Conservation (phyloP, 306 rosid species). For the Datisca glomerata region DNA sequence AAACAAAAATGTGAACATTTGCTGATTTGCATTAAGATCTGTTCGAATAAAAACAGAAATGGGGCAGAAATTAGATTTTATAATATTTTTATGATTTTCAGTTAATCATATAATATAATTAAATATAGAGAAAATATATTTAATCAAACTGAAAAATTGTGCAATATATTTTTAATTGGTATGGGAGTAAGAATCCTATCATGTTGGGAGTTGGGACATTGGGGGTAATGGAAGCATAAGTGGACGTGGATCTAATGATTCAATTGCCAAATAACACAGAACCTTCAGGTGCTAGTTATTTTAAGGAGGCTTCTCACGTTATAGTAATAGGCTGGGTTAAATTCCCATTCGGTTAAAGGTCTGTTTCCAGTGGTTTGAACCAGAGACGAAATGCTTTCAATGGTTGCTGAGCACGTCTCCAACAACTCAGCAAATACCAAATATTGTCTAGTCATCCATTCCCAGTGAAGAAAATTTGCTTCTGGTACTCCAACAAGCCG, state of each 20-base stretch:
- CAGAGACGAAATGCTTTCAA: conserved; percentile 39
- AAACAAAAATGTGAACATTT: too few species aligned
- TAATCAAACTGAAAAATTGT: too few species aligned
- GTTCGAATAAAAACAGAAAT: too few species aligned
- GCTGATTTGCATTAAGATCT: too few species aligned
- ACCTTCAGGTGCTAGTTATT: conserved; percentile 5
- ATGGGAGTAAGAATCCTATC: too few species aligned
- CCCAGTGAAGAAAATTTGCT: conserved; percentile 85
- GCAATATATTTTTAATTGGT: too few species aligned
- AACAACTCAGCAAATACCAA: conserved; percentile 87
- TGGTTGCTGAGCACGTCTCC: conserved; percentile 57
- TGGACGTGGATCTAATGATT: conserved; percentile 1
- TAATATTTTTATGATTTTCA: too few species aligned
- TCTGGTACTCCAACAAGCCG: conserved; percentile 69
- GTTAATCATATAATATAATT: too few species aligned
- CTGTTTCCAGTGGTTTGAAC: conserved; percentile 33
- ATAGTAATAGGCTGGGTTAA: conserved; percentile 71
- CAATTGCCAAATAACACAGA: not conserved
- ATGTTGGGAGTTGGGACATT: too few species aligned
- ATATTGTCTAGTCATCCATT: conserved; percentile 93
- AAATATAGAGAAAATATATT: too few species aligned
- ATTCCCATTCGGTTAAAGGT: conserved; percentile 78
- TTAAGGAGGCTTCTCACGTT: conserved; percentile 40
- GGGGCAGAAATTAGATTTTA: too few species aligned
- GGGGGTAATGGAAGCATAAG: too few species aligned